These are phyloP conservation scores for Alternaria viburni DNA, from an alignment of 2,329 filamentous ascomycete species.

Conservation along the genomic window DNA sequence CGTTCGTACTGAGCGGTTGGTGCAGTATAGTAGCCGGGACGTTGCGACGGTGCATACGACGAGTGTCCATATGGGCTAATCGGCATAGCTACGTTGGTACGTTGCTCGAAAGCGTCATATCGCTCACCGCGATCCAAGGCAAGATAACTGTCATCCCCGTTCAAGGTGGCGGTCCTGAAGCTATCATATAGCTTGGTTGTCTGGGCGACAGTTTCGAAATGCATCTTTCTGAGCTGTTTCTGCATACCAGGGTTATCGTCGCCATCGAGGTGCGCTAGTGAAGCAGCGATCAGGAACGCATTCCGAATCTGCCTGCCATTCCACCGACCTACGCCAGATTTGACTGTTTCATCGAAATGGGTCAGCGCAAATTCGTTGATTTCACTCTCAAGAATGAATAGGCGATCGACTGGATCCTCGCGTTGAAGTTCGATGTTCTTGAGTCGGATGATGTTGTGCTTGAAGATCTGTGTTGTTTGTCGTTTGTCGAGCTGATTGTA, in stretches of 20 bases:
- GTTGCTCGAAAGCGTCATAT: neutral
- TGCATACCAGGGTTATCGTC: neutral
- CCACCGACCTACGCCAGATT: neutral
- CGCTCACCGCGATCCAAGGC: rapidly evolving
- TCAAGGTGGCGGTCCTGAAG: neutral
- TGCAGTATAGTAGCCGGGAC: neutral
- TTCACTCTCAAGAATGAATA: neutral
- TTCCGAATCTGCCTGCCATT: neutral
- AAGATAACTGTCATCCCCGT: neutral
- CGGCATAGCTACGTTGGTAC: neutral
- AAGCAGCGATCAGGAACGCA: neutral
- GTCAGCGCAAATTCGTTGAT: neutral
- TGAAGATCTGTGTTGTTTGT: neutral
- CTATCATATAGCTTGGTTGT: neutral
- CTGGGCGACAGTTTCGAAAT: neutral
- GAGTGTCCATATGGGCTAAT: neutral
- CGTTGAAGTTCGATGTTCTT: neutral
- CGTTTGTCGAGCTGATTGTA: neutral
- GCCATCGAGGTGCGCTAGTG: neutral
- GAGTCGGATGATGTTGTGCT: neutral
- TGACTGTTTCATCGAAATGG: neutral
- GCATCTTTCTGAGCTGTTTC: neutral
- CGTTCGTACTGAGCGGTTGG: neutral
- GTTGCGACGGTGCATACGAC: neutral
- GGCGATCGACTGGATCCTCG: neutral